phyloP scores from a whole-genome alignment of 208 protist species.

The Trypanosoma conorhini region DNA sequence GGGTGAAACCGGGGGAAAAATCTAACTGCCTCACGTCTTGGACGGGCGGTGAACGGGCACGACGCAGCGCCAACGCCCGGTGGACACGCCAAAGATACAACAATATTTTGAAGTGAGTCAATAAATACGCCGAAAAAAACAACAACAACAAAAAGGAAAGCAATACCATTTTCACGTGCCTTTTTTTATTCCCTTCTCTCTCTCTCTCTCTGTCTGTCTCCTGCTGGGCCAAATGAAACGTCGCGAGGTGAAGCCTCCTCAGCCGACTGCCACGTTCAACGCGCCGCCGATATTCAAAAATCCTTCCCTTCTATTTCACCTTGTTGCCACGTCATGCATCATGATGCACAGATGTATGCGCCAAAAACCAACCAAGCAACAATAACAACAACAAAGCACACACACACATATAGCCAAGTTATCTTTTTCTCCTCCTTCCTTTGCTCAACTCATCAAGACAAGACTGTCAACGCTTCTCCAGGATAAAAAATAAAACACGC shows the following conservation, averaged over 20 bases:
- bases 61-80: not conserved
- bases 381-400: not conserved
- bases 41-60: not conserved
- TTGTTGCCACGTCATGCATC: not conserved
- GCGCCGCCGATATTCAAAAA: not conserved
- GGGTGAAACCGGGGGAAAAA: not conserved
- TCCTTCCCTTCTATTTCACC: not conserved
- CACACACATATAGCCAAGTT: constrained; percentile 2
- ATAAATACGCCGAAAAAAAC: not conserved
- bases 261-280: not conserved
- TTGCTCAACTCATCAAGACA: constrained; percentile 20
- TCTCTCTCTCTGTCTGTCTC: constrained; percentile 10
- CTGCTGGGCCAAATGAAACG: not conserved
- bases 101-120: too few relatives aligned
- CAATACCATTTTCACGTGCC: not conserved
- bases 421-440: not conserved
- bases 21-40: not conserved
- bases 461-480: constrained; percentile 67
- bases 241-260: not conserved
- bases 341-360: not conserved
- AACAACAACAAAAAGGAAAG: too few relatives aligned
- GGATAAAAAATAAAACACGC: constrained; percentile 89
- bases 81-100: not conserved
- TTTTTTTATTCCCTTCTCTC: not conserved
- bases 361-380: constrained; percentile 14